Conservation (phyloP, 2,329 filamentous ascomycete genomes). For the Beauveria australis region DNA sequence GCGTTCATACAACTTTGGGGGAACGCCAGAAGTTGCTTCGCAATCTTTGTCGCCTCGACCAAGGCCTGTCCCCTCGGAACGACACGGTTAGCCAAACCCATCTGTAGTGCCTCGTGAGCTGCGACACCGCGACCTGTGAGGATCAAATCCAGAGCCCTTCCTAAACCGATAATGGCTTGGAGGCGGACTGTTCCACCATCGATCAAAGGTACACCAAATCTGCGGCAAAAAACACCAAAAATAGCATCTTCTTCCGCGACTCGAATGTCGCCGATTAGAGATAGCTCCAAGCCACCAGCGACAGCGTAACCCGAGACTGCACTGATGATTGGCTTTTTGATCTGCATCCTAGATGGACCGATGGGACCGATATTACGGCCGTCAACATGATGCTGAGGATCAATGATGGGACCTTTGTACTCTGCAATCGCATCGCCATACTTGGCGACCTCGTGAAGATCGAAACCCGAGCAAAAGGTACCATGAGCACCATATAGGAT, state of each 20-base stretch:
- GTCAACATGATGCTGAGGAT: conserved; percentile 9
- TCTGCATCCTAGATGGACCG: conserved; percentile 40
- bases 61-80: conserved; percentile 40
- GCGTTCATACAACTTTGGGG: conserved; percentile 43
- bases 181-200: conserved; percentile 28
- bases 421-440: conserved; percentile 1
- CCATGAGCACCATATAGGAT: conserved; percentile 37
- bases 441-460: conserved; percentile 37
- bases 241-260: conserved; percentile 44
- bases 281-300: conserved; percentile 43
- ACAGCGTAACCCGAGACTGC: conserved; percentile 45
- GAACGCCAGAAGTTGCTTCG: conserved; percentile 37
- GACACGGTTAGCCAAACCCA: conserved; percentile 45
- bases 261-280: conserved; percentile 43
- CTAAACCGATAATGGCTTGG: conserved; percentile 41
- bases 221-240: conserved; percentile 47
- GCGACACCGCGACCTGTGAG: conserved; percentile 41
- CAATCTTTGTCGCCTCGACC: conserved; percentile 39
- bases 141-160: conserved; percentile 47
- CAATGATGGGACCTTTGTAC: conserved; percentile 4
- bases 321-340: conserved; percentile 42
- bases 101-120: conserved; percentile 39
- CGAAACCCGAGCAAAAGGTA: conserved; percentile 45
- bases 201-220: conserved; percentile 25
- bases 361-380: conserved; percentile 32